Evolutionary conservation across 1,139 yeast species (phyloP).

Genomic region (Geotrichum candidum): DNA sequence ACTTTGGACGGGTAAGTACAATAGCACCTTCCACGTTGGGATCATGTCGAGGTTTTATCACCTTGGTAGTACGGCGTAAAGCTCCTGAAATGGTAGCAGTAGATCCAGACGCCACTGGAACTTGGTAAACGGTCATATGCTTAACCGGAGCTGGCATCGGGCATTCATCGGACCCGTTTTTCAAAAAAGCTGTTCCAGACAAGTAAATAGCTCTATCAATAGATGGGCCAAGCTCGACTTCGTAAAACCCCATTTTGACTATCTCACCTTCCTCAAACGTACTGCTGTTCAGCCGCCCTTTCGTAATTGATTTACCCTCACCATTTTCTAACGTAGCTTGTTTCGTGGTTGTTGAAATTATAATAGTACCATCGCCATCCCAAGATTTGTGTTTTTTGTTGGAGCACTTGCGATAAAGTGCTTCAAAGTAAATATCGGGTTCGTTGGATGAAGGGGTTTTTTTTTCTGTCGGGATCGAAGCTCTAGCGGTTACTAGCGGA

Average conservation of each 20-base stretch:
- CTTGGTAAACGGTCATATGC: background rate
- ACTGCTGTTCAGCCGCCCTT: conserved; percentile 2
- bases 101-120: conserved; percentile 3
- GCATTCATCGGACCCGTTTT: background rate
- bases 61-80: conserved; percentile 1
- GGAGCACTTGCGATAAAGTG: conserved; percentile 67
- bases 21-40: conserved; percentile 40
- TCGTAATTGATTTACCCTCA: conserved; percentile 23
- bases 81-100: conserved; percentile 8
- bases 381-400: conserved; percentile 82
- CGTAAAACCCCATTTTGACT: conserved; percentile 46
- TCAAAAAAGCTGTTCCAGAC: conserved; percentile 20
- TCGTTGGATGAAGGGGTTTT: background rate
- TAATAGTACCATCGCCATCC: conserved; percentile 83
- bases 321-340: conserved; percentile 23
- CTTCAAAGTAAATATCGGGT: conserved; percentile 30
- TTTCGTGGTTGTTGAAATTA: conserved; percentile 23
- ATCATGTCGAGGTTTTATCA: conserved; percentile 39
- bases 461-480: background rate
- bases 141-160: background rate
- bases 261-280: conserved; percentile 35
- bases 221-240: conserved; percentile 48
- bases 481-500: background rate
- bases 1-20: conserved; percentile 39
- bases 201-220: conserved; percentile 19